Percentiles rank a stretch among this genome's conserved stretches.
These are phyloP conservation scores for Penicillium angulare DNA, from an alignment of 495 filamentous ascomycete genomes.

Conservation along the genomic window DNA sequence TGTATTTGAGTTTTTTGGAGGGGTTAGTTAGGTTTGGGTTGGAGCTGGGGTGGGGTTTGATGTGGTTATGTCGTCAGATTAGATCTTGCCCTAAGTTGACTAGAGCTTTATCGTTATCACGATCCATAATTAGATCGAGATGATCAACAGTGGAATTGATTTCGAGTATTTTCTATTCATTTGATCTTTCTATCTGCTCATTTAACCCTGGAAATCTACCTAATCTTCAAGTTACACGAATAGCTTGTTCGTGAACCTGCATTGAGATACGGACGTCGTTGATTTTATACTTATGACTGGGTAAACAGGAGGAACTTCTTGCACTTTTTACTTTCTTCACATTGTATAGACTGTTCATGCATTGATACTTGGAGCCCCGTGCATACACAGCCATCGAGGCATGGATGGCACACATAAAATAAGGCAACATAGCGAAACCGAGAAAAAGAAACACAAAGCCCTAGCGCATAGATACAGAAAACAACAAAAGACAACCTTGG, in stretches of 20 bases:
- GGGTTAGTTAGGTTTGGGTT: not conserved
- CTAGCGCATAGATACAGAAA: not conserved
- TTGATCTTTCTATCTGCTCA: too few species aligned
- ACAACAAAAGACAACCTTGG: not conserved
- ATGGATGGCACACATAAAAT: constrained; percentile 5
- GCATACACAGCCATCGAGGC: constrained; percentile 15
- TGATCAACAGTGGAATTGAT: too few species aligned
- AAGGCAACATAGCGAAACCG: not conserved
- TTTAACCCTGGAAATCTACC: too few species aligned
- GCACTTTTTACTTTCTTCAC: not conserved
- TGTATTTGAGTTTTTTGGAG: not conserved
- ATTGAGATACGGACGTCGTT: too few species aligned
- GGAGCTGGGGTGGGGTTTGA: constrained; percentile 1
- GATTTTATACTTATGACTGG: not conserved
- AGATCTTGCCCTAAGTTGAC: not conserved
- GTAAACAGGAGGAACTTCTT: not conserved
- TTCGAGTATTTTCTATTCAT: too few species aligned
- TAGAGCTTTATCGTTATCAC: not conserved
- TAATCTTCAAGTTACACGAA: too few species aligned
- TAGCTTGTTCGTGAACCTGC: too few species aligned
- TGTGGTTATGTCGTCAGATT: constrained; percentile 6
- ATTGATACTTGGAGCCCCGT: constrained; percentile 10
- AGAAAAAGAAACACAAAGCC: not conserved
- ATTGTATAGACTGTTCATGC: constrained; percentile 26
- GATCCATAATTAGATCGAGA: too few species aligned